phyloP scores from a whole-genome alignment of 2,329 filamentous ascomycete species.

The Cladophialophora exuberans region DNA sequence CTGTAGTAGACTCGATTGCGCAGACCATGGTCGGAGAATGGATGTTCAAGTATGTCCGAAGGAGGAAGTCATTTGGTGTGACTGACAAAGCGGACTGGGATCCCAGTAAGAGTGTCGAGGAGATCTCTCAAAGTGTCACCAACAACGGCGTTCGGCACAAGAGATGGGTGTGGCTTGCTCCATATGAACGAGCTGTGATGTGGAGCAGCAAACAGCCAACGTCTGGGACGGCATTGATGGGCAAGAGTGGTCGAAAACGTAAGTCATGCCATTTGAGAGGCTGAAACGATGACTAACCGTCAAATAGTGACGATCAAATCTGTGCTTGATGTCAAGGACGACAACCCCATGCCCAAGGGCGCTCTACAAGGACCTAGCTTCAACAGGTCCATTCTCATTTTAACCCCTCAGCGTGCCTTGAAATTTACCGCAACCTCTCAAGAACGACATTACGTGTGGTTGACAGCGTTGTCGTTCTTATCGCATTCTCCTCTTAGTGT shows the following conservation, averaged over 20 bases:
- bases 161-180: conserved; percentile 97
- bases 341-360: conserved; percentile 80
- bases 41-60: conserved; percentile 54
- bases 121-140: conserved; percentile 70
- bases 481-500: conserved; percentile 84
- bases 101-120: conserved; percentile 61
- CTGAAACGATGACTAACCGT: conserved; percentile 39
- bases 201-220: conserved; percentile 98
- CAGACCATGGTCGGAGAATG: conserved; percentile 95
- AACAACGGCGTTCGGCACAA: conserved; percentile 76
- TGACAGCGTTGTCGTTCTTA: conserved; percentile 91
- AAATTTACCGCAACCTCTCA: conserved; percentile 87
- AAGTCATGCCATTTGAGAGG: conserved; percentile 51
- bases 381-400: conserved; percentile 90
- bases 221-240: conserved; percentile 82
- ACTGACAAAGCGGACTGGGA: conserved; percentile 61
- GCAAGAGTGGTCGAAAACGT: conserved; percentile 94
- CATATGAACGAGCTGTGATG: conserved; percentile 92
- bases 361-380: conserved; percentile 59
- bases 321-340: conserved; percentile 94
- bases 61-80: conserved; percentile 85
- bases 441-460: conserved; percentile 92
- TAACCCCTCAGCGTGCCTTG: conserved; percentile 88
- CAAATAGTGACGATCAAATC: conserved; percentile 85
- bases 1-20: conserved; percentile 93